Base-by-base conservation (phyloP, 495 filamentous ascomycete genomes). In the Oidiodendron maius region DNA sequence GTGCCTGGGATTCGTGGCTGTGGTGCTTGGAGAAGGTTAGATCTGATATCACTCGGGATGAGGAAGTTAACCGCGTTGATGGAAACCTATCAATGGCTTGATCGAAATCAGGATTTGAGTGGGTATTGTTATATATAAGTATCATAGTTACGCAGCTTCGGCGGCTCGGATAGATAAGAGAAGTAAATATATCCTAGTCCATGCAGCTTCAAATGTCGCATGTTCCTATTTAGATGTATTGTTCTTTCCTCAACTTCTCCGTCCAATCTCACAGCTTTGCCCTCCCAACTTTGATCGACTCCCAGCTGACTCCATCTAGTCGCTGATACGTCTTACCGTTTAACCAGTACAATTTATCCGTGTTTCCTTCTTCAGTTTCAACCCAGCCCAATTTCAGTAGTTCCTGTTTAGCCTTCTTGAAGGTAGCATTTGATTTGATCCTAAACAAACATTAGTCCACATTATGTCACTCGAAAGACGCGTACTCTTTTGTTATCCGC, bases 1-100 rank as follows among this genome's bases (percentile, higher is more conserved):
- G 1, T 91, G 88, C 69, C 71, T 96, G 8, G 90, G 91, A 4
- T 89, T 96, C 59, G 77, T 96, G 5, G 88, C 91, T 20, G 86
- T 87, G 4, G 26, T 30, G 26, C 26, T 12, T 30, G 26, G 26
- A 30, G 26, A 30, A 30, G 26, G 12, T 30, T 30, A 30, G 5
- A 30, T 5, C 26, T 30, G 26, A 53, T 4, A 35, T 40, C 8
- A 12, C 39, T 28, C 18, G 9, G 6, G 20, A 37, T 22, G 50
- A 41, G 12, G 35, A 13, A 17, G 41, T 40, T 20, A 35, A 23
- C 9, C 12, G 17, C 9, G 41, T 17, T 3, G 37, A 40, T 32
- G 35, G 22, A 6, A 39, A 21, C 12, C 23, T 50, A 25, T 39
- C 15, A 50, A 50, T 37, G 48, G 48, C 1, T 12, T 50, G 9